Percentiles rank a stretch among this genome's conserved stretches.
Conservation (phyloP, 139 green algal species). For the Nannochloris sp. region DNA sequence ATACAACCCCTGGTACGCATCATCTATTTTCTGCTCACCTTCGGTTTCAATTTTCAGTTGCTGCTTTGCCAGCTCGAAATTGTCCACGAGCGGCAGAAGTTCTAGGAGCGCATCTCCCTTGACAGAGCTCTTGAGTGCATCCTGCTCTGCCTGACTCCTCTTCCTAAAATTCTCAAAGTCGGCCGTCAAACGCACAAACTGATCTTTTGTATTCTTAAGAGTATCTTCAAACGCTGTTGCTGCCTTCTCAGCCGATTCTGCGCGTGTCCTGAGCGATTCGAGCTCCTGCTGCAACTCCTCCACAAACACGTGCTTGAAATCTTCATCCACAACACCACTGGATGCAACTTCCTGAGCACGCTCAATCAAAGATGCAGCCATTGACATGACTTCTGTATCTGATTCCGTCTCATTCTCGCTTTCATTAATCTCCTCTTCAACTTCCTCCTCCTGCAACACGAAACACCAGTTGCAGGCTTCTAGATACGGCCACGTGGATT, state of each 20-base stretch:
- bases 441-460: neutral
- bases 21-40: conserved; percentile 83
- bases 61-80: conserved; percentile 84
- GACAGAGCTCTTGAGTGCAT: conserved; percentile 37
- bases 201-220: conserved; percentile 46
- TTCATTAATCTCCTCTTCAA: conserved; percentile 1
- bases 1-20: conserved; percentile 85
- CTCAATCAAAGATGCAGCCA: conserved; percentile 25
- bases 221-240: conserved; percentile 11
- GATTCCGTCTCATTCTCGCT: conserved; percentile 1
- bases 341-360: conserved; percentile 18
- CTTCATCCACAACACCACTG: conserved; percentile 15
- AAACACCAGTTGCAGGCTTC: too few relatives aligned
- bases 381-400: conserved; percentile 15
- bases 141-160: conserved; percentile 70
- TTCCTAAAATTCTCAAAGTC: conserved; percentile 99
- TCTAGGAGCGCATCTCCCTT: conserved; percentile 64
- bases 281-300: conserved; percentile 27
- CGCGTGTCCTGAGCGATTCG: conserved; percentile 10
- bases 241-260: conserved; percentile 7
- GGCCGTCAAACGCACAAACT: conserved; percentile 81
- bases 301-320: conserved; percentile 19
- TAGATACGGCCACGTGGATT: too few relatives aligned
- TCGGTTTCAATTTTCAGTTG: conserved; percentile 84
- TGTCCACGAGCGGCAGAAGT: conserved; percentile 89